These are phyloP conservation scores for Eucalyptus shirleyi DNA, from an alignment of 345 rosid species.

Conservation along the genomic window DNA sequence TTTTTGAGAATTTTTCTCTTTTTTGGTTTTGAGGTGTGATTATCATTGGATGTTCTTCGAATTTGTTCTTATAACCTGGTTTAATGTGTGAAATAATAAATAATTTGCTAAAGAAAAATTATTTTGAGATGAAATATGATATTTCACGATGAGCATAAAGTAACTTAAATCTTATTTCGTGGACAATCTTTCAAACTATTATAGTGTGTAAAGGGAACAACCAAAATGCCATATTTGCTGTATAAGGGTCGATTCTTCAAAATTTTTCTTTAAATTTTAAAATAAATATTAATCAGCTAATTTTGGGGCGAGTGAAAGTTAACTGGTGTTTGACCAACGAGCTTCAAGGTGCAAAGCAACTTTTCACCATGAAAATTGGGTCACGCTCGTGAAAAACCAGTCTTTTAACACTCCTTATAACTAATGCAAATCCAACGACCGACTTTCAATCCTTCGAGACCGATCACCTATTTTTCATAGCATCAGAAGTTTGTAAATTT, in stretches of 20 bases:
- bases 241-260: not conserved
- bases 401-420: not conserved
- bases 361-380: not conserved
- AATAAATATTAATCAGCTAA: not conserved
- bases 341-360: not conserved
- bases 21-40: not conserved
- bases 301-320: not conserved
- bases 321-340: not conserved
- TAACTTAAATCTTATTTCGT: not conserved
- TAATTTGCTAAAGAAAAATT: not conserved
- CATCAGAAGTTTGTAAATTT: not conserved
- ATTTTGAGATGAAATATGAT: not conserved
- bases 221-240: not conserved
- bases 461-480: not conserved
- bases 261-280: rapidly evolving
- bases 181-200: not conserved
- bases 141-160: not conserved
- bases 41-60: not conserved
- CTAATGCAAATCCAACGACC: not conserved
- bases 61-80: not conserved
- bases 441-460: not conserved
- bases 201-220: not conserved
- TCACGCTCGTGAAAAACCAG: not conserved
- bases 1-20: not conserved
- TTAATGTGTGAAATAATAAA: not conserved